Evolutionary conservation across 768 basidiomycete genomes (phyloP).

Genomic region (Mycena crocata): DNA sequence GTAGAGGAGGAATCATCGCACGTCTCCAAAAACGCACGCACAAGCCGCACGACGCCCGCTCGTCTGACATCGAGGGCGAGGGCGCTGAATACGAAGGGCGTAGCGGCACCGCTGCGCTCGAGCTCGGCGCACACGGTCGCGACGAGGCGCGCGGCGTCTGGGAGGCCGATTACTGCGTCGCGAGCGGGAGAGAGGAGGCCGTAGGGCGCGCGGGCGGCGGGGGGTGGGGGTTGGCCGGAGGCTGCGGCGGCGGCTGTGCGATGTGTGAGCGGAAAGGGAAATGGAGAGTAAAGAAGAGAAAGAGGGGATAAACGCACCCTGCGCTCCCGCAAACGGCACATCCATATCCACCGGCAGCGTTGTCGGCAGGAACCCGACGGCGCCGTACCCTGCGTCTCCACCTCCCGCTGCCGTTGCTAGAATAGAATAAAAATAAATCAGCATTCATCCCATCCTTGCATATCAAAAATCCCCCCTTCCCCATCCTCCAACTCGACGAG

Average conservation of each 20-base stretch:
- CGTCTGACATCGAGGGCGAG: conserved; percentile 73
- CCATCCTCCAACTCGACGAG: too few species aligned
- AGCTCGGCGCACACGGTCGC: conserved; percentile 62
- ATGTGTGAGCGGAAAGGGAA: too few species aligned
- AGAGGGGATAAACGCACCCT: too few species aligned
- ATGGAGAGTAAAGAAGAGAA: too few species aligned
- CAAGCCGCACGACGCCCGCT: conserved; percentile 64
- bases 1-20: conserved; percentile 32
- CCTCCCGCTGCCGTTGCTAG: background rate
- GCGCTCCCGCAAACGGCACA: background rate
- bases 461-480: too few species aligned
- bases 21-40: conserved; percentile 66
- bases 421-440: too few species aligned
- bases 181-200: conserved; percentile 66
- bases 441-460: too few species aligned
- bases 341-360: background rate
- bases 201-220: conserved; percentile 43
- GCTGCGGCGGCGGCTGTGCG: background rate
- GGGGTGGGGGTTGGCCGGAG: background rate
- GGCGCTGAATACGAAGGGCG: conserved; percentile 76
- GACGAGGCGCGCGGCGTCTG: conserved; percentile 62
- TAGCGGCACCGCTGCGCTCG: conserved; percentile 65
- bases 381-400: background rate
- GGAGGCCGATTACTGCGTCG: conserved; percentile 65
- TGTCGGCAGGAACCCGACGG: conserved; percentile 18